These are phyloP conservation scores for Plasmodium malariae DNA, from an alignment of 169 alveolate genomes.

Conservation along the genomic window DNA sequence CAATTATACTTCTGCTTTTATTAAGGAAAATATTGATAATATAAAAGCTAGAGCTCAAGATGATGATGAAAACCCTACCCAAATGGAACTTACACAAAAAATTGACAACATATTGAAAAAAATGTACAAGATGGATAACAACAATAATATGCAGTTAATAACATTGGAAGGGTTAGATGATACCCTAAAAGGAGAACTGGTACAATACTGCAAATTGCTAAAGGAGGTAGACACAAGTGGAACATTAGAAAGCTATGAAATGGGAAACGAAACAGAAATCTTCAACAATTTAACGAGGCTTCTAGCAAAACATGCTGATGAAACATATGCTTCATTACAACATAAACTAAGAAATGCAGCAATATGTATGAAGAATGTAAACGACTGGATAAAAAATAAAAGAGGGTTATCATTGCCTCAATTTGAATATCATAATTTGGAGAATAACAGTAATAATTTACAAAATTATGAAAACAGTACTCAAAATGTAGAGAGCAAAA, in stretches of 20 bases:
- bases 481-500: no score
- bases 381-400: conserved; percentile 3
- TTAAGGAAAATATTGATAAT: not conserved
- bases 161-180: not conserved
- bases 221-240: conserved; percentile 19
- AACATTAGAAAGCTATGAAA: not conserved
- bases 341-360: conserved; percentile 17
- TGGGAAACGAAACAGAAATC: not conserved
- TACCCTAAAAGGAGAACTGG: not conserved
- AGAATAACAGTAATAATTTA: not conserved
- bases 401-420: conserved; percentile 10
- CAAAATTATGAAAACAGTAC: no score
- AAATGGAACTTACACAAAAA: not conserved
- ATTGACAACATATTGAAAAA: not conserved
- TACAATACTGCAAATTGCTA: not conserved
- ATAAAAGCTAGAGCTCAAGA: not conserved
- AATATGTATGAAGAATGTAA: conserved; percentile 10
- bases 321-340: not conserved
- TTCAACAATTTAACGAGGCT: not conserved
- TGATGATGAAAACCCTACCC: not conserved
- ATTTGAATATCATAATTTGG: not conserved
- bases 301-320: not conserved
- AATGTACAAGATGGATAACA: not conserved
- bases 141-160: not conserved
- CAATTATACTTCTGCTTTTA: not conserved